Base-by-base conservation (phyloP, 2,329 filamentous ascomycete species). In the Diaporthe ampelina region DNA sequence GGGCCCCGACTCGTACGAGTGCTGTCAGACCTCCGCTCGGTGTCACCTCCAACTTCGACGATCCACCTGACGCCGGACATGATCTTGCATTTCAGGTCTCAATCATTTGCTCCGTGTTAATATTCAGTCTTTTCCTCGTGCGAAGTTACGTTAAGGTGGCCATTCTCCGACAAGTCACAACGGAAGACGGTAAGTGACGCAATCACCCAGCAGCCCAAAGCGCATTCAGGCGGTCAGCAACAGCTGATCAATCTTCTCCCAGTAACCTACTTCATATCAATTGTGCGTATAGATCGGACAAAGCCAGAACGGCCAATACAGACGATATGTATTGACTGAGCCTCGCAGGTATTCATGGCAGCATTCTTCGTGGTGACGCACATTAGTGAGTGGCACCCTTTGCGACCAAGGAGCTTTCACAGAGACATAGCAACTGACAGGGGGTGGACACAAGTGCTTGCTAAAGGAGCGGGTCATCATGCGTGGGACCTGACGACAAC, bases 31-130 rank as follows among this genome's bases (percentile, higher is more conserved):
- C 59, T 48, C 40, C 59, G 26, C 59, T 35, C 26, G 59, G 59
- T 15, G 24, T 48, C 40, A 65, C 59, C 26, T n/a, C 59, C 48
- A 50, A 65, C 43, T 65, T 65, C 59, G 59, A 65, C 26, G 19
- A 65, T 26, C 59, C 59, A 4, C 59, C 59, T 48, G 59, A 65
- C 19, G 59, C 59, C 19, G 59, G 59, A 6, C 59, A 65, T n/a
- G 43, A 65, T 50, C 3, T 65, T 8, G 29, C 59, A 10, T 50
- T 65, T 26, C 4, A n/a, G 4, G 43, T 65, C 2, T 29, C 59
- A 6, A 35, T 65, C 26, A 35, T 48, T 7, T 48, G 59, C 9
- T n/a, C 59, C 11, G 40, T 65, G 5, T 5, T 65, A 19, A 65
- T 65, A 17, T 35, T 50, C 26, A 13, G 43, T 13, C 40, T 65